Base-by-base conservation (phyloP, 371 early-diverging fungal genomes). In the Batkoa obscura region DNA sequence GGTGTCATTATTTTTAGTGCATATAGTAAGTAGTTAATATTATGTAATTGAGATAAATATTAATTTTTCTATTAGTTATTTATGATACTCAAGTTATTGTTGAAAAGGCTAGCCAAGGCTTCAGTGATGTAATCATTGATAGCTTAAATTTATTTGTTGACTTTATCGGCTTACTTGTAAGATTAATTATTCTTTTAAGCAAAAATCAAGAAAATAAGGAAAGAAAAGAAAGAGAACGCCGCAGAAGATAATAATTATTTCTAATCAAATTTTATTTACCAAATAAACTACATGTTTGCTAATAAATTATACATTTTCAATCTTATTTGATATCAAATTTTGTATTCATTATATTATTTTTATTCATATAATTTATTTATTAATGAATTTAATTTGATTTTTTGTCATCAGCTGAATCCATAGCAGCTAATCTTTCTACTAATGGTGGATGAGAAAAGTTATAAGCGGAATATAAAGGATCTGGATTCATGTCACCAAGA, bases 361-460 rank as follows among this genome's bases (percentile, higher is more conserved):
- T n/a, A n/a, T n/a, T n/a, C n/a, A n/a, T n/a, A n/a, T n/a, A n/a
- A n/a, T n/a, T n/a, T n/a, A n/a, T n/a, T n/a, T n/a, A n/a, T n/a
- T n/a, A n/a, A n/a, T n/a, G n/a, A n/a, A n/a, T n/a, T n/a, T n/a
- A n/a, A n/a, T n/a, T n/a, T n/a, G n/a, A n/a, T n/a, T n/a, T n/a
- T n/a, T n/a, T n/a, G n/a, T 45, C 9, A 9, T 45, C n/a, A 12
- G 10, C n/a, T 15, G 45, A 15, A 45, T 32, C 34, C 31, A 94
- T 72, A 13, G 84, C 83, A 38, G 75, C 70, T 56, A 94, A 65
- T 58, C 98, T 79, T 68, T 98, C 97, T 0, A 89, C 78, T 31
- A 96, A 64, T 48, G 92, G 90, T 43, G 98, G 99, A 64, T 97
- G 97, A 6, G 86, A 86, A 62, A 89, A 84, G 59, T 95, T 81